A percentile compares a stretch with the other conserved stretches of the same genome.
Conservation (phyloP, 1,284 basidiomycete genomes). For the Ustilago sp. region DNA sequence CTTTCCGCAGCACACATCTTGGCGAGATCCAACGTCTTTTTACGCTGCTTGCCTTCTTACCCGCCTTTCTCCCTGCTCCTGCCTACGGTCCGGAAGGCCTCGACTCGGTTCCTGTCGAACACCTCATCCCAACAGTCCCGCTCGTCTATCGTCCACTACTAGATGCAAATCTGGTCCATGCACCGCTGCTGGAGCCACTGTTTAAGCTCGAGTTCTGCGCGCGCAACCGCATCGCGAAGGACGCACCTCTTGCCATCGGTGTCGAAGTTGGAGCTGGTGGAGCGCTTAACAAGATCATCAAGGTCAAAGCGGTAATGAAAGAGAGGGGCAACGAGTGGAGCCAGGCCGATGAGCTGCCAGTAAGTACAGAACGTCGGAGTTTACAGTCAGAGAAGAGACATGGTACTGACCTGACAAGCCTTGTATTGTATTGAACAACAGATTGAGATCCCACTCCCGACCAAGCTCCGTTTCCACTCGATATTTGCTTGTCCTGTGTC, state of each 20-base stretch:
- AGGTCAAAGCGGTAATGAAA: conserved; percentile 90
- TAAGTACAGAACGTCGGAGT: conserved; percentile 70
- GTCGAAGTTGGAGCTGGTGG: conserved; percentile 91
- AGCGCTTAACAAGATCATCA: conserved; percentile 87
- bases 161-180: conserved; percentile 71
- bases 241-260: conserved; percentile 85
- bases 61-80: conserved; percentile 65
- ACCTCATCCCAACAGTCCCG: conserved; percentile 48
- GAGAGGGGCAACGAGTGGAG: conserved; percentile 91
- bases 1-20: conserved; percentile 77
- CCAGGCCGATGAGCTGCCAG: conserved; percentile 88
- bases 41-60: conserved; percentile 80
- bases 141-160: conserved; percentile 53
- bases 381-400: background rate
- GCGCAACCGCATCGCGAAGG: conserved; percentile 84
- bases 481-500: conserved; percentile 98
- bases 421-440: conserved; percentile 66
- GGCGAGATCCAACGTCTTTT: conserved; percentile 82
- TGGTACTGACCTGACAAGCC: conserved; percentile 3
- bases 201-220: conserved; percentile 92
- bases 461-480: conserved; percentile 86
- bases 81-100: conserved; percentile 32
- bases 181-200: conserved; percentile 79
- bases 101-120: conserved; percentile 40
- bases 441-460: conserved; percentile 91